Evolutionary conservation across 2,329 filamentous ascomycete genomes (phyloP).

Genomic region (Aspergillus intermedius): DNA sequence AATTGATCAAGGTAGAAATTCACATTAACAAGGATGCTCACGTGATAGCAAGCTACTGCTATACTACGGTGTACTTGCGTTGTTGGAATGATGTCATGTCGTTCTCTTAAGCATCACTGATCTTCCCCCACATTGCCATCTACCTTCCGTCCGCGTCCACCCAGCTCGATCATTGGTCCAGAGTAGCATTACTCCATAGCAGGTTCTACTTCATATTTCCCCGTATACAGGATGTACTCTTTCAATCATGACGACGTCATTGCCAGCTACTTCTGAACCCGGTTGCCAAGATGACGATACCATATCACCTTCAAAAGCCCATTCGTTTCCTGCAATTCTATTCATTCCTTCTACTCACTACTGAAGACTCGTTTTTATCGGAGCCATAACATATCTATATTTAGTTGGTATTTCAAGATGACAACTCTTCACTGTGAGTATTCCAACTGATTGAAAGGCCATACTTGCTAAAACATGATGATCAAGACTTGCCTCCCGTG

Average conservation of each 20-base stretch:
- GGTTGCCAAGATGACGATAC: constrained; percentile 1
- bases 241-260: constrained; percentile 28
- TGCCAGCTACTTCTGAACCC: neutral
- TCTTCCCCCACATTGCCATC: neutral
- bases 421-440: constrained; percentile 54
- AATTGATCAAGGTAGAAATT: too few relatives aligned
- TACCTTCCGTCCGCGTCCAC: neutral
- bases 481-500: constrained; percentile 67
- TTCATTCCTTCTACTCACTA: constrained; percentile 2
- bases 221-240: neutral
- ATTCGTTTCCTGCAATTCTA: too few relatives aligned
- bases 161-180: neutral
- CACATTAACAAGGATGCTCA: too few relatives aligned
- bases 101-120: neutral
- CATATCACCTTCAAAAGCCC: constrained; percentile 4
- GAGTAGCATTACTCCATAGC: neutral
- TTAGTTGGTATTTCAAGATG: constrained; percentile 37
- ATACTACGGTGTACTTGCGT: too few relatives aligned
- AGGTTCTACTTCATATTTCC: neutral
- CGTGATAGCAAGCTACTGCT: too few relatives aligned
- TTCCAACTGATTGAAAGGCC: neutral
- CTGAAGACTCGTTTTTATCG: neutral
- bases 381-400: too few relatives aligned
- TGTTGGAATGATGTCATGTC: neutral
- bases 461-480: constrained; percentile 4